These are phyloP conservation scores for Aulographum hederae DNA, from an alignment of 2,329 filamentous ascomycete species.

Conservation along the genomic window DNA sequence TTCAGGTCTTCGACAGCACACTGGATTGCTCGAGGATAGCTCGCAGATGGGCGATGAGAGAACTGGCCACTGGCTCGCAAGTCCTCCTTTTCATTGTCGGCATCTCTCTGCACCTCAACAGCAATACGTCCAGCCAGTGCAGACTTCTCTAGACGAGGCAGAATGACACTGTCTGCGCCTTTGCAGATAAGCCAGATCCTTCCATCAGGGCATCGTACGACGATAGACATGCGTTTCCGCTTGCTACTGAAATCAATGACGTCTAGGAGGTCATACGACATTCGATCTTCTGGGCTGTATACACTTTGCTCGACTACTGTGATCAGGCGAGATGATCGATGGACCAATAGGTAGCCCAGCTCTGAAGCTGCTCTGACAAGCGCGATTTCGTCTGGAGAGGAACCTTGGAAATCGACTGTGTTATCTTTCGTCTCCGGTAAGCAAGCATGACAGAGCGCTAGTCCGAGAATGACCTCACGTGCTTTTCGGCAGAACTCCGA, in stretches of 20 bases:
- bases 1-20: constrained; percentile 40
- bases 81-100: constrained; percentile 39
- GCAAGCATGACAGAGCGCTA: constrained; percentile 68
- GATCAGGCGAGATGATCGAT: constrained; percentile 29
- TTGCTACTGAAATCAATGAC: constrained; percentile 77
- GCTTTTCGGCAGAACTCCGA: background rate
- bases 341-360: constrained; percentile 55
- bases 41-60: background rate
- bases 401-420: constrained; percentile 57
- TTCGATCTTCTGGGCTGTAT: constrained; percentile 14
- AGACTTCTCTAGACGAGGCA: constrained; percentile 50
- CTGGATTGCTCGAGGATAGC: background rate
- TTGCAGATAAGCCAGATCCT: constrained; percentile 70
- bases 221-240: constrained; percentile 74
- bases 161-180: constrained; percentile 65
- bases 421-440: constrained; percentile 52
- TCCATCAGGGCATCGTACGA: constrained; percentile 65
- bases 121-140: constrained; percentile 58
- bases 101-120: constrained; percentile 42
- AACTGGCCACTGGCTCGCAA: constrained; percentile 30
- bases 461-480: background rate
- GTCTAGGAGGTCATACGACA: constrained; percentile 61
- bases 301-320: background rate
- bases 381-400: constrained; percentile 72
- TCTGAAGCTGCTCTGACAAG: constrained; percentile 67